A percentile compares a stretch with the other conserved stretches of the same genome.
Evolutionary conservation across 768 basidiomycete genomes (phyloP).

Genomic region (Pilatotrama ljubarskyi): DNA sequence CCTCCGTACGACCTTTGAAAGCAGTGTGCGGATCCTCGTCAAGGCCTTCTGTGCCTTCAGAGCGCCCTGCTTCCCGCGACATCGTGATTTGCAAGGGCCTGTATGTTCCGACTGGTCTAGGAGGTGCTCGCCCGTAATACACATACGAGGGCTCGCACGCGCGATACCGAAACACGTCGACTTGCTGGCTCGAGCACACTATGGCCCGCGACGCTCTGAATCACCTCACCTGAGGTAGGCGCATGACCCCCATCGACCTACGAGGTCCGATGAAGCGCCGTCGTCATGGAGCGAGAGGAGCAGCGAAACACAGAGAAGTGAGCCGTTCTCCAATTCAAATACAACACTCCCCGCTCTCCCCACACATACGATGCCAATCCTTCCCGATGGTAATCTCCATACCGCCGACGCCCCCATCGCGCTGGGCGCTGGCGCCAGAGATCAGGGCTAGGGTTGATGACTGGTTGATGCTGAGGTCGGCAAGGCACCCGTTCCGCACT

Average conservation of each 20-base stretch:
- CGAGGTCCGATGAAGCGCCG: not conserved
- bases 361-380: not conserved
- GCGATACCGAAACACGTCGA: too few relatives aligned
- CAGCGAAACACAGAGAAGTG: not conserved
- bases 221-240: too few relatives aligned
- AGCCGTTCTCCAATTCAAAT: not conserved
- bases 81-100: too few relatives aligned
- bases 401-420: not conserved
- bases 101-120: too few relatives aligned
- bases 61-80: too few relatives aligned
- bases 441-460: not conserved
- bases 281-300: not conserved
- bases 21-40: too few relatives aligned
- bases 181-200: too few relatives aligned
- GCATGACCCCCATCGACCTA: not conserved
- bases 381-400: slow-evolving; percentile 2
- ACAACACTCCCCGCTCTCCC: not conserved
- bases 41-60: too few relatives aligned
- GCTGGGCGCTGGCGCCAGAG: not conserved
- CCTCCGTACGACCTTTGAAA: too few relatives aligned
- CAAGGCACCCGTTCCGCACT: not conserved
- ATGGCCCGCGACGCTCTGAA: too few relatives aligned
- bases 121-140: too few relatives aligned
- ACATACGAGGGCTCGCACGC: too few relatives aligned
- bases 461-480: not conserved